Conservation (phyloP, 2,329 filamentous ascomycete genomes). For the Tolypocladium ovalisporum region DNA sequence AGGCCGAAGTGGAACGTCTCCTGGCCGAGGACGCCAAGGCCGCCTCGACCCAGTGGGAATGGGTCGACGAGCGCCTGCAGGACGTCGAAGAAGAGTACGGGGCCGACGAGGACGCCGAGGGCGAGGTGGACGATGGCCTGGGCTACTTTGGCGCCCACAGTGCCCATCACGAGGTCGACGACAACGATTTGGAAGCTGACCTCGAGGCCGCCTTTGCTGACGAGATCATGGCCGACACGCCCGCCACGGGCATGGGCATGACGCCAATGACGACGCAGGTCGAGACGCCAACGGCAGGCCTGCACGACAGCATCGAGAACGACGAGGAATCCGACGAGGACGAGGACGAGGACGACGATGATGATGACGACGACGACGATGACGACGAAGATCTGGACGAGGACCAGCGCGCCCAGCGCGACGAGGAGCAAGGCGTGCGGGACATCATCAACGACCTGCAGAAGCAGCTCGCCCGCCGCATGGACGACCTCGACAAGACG, state of each 20-base stretch:
- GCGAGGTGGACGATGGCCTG: slow-evolving; percentile 32
- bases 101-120: slow-evolving; percentile 40
- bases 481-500: slow-evolving; percentile 31
- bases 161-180: slow-evolving; percentile 25
- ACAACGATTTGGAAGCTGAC: slow-evolving; percentile 43
- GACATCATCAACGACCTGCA: slow-evolving; percentile 43
- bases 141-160: slow-evolving; percentile 25
- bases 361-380: slow-evolving; percentile 33
- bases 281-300: slow-evolving; percentile 30
- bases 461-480: slow-evolving; percentile 34
- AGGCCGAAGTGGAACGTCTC: slow-evolving; percentile 65
- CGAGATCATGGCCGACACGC: slow-evolving; percentile 27
- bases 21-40: slow-evolving; percentile 58
- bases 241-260: slow-evolving; percentile 29
- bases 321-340: slow-evolving; percentile 28
- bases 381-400: slow-evolving; percentile 44
- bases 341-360: slow-evolving; percentile 32
- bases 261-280: slow-evolving; percentile 32
- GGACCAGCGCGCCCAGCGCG: slow-evolving; percentile 36
- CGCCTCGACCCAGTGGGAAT: slow-evolving; percentile 49
- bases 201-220: slow-evolving; percentile 42
- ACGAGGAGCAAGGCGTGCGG: slow-evolving; percentile 42
- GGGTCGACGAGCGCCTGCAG: slow-evolving; percentile 42
- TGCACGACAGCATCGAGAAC: slow-evolving; percentile 34
- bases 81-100: slow-evolving; percentile 31